Percentiles rank a stretch among this genome's conserved stretches.
Evolutionary conservation across 2,329 filamentous ascomycete genomes (phyloP).

Genomic region (Aschersonia sp.): DNA sequence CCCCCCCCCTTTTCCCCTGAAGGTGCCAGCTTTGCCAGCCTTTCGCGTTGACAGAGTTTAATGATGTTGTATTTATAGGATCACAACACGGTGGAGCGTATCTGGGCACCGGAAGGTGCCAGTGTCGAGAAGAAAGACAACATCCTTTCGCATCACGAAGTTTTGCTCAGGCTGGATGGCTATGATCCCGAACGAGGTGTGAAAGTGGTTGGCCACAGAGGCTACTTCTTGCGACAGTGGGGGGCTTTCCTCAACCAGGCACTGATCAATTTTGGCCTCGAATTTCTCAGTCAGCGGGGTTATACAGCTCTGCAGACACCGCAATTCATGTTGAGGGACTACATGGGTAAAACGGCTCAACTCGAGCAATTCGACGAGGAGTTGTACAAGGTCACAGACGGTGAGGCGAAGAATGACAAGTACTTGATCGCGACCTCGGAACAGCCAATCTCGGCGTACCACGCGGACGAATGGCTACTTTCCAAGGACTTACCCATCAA

Average conservation of each 20-base stretch:
- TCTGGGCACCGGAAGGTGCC: slow-evolving; percentile 67
- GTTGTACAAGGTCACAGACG: slow-evolving; percentile 88
- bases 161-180: slow-evolving; percentile 73
- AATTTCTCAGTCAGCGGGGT: slow-evolving; percentile 70
- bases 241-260: slow-evolving; percentile 87
- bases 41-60: background rate
- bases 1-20: background rate
- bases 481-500: slow-evolving; percentile 79
- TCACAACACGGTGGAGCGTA: slow-evolving; percentile 63
- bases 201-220: slow-evolving; percentile 87
- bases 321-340: slow-evolving; percentile 86
- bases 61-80: slow-evolving; percentile 31
- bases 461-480: slow-evolving; percentile 86
- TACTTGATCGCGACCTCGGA: slow-evolving; percentile 69
- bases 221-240: slow-evolving; percentile 83
- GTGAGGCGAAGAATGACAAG: slow-evolving; percentile 80
- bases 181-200: slow-evolving; percentile 88
- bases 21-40: background rate
- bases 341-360: slow-evolving; percentile 97
- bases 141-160: slow-evolving; percentile 84
- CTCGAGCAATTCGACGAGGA: slow-evolving; percentile 96
- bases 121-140: slow-evolving; percentile 56
- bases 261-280: slow-evolving; percentile 84
- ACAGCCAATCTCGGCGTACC: slow-evolving; percentile 85
- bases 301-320: slow-evolving; percentile 77